These are phyloP conservation scores for Echinochloa phyllopogon DNA, from an alignment of 176 grass and related monocot species.

Conservation along the genomic window DNA sequence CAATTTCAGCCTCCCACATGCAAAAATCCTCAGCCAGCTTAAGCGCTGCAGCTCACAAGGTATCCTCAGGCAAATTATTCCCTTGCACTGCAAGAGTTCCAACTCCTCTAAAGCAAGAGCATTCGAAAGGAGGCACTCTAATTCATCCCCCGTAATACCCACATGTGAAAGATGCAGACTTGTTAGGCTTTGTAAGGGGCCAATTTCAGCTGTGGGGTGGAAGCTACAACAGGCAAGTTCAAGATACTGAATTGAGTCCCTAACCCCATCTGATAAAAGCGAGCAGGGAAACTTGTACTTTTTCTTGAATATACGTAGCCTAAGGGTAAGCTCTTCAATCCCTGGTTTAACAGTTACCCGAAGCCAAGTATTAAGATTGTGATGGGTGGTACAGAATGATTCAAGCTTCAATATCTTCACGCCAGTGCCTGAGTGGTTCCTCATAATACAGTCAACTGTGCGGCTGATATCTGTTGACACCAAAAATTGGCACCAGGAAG, in stretches of 20 bases:
- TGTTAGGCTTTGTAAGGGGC: not conserved
- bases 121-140: not conserved
- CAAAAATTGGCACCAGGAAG: too few species aligned
- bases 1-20: too few species aligned
- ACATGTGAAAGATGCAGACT: not conserved
- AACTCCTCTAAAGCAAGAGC: not conserved
- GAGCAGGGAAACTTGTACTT: not conserved
- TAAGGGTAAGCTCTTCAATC: not conserved
- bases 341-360: not conserved
- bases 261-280: not conserved
- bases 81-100: not conserved
- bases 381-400: too few species aligned
- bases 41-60: too few species aligned
- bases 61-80: too few species aligned
- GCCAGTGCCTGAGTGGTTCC: not conserved
- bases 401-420: not conserved
- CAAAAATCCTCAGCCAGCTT: too few species aligned
- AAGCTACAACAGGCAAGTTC: not conserved
- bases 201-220: not conserved
- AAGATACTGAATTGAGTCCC: not conserved
- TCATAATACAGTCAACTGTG: not conserved
- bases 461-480: too few species aligned
- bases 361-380: not conserved
- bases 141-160: not conserved
- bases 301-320: not conserved